Percentiles rank a stretch among this genome's conserved stretches.
Evolutionary conservation across 2,329 filamentous ascomycete species (phyloP).

Genomic region (Pezicula neosporulosa): DNA sequence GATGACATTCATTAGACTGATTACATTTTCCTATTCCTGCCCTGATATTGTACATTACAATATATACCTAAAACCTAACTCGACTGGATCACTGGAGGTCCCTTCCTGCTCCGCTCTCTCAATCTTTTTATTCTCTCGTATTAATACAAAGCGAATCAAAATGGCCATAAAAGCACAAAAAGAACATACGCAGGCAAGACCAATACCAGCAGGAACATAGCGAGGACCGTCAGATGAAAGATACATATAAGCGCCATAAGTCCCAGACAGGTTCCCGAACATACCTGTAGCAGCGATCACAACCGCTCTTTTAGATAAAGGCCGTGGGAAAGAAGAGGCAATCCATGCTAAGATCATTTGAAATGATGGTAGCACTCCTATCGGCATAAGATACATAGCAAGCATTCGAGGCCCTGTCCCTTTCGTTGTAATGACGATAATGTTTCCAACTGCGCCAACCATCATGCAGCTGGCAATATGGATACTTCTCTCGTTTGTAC

Average conservation of each 20-base stretch:
- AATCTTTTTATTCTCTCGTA: not conserved
- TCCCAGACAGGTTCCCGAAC: conserved; percentile 1
- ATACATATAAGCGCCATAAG: conserved; percentile 5
- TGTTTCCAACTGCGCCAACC: not conserved
- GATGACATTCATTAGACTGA: no score
- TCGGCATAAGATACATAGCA: conserved; percentile 4
- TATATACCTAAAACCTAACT: not conserved
- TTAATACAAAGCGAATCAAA: not conserved
- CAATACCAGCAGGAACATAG: not conserved
- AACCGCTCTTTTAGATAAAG: conserved; percentile 1
- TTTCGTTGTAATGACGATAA: conserved; percentile 1
- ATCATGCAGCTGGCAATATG: not conserved
- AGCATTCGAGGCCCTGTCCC: conserved; percentile 1
- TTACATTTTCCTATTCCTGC: no score
- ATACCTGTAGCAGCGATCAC: not conserved
- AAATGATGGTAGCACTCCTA: not conserved
- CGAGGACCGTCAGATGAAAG: not conserved
- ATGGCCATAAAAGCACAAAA: not conserved
- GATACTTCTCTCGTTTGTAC: not conserved
- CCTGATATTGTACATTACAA: not conserved
- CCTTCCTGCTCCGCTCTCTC: not conserved
- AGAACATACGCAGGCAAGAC: not conserved
- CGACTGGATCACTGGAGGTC: not conserved
- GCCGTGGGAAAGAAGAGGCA: not conserved
- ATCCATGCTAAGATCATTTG: conserved; percentile 3